Evolutionary conservation across 2,329 filamentous ascomycete genomes (phyloP).

Genomic region (Dactylella cylindrospora): DNA sequence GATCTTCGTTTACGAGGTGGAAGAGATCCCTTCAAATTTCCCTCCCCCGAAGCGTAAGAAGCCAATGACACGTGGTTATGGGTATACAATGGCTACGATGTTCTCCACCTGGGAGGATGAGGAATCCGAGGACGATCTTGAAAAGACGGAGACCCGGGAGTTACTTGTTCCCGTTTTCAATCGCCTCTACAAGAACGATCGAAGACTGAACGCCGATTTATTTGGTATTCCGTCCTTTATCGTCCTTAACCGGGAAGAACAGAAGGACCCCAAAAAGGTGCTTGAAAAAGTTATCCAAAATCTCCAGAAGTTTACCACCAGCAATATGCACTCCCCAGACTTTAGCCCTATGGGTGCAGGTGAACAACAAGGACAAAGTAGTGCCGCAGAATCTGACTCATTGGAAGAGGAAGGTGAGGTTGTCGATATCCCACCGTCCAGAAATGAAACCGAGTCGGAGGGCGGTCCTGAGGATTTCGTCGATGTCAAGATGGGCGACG

Average conservation of each 20-base stretch:
- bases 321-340: slow-evolving; percentile 46
- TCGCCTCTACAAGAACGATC: slow-evolving; percentile 49
- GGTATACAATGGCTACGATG: slow-evolving; percentile 49
- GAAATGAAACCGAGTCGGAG: slow-evolving; percentile 52
- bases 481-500: slow-evolving; percentile 80
- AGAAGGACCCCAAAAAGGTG: slow-evolving; percentile 46
- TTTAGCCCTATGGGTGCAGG: slow-evolving; percentile 24
- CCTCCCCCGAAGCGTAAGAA: slow-evolving; percentile 60
- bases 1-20: slow-evolving; percentile 74
- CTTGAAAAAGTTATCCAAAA: slow-evolving; percentile 47
- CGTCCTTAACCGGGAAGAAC: slow-evolving; percentile 47
- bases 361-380: slow-evolving; percentile 22
- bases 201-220: slow-evolving; percentile 42
- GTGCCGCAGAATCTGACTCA: slow-evolving; percentile 15
- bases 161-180: slow-evolving; percentile 58
- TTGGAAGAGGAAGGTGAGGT: slow-evolving; percentile 46
- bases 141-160: slow-evolving; percentile 55
- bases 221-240: slow-evolving; percentile 49
- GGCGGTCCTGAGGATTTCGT: slow-evolving; percentile 87
- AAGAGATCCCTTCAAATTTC: slow-evolving; percentile 75
- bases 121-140: slow-evolving; percentile 52
- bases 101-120: slow-evolving; percentile 48
- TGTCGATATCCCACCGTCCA: slow-evolving; percentile 42
- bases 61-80: slow-evolving; percentile 48
- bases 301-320: slow-evolving; percentile 47